Conservation (phyloP, 805 yeast genomes). For the Millerago galiae region DNA sequence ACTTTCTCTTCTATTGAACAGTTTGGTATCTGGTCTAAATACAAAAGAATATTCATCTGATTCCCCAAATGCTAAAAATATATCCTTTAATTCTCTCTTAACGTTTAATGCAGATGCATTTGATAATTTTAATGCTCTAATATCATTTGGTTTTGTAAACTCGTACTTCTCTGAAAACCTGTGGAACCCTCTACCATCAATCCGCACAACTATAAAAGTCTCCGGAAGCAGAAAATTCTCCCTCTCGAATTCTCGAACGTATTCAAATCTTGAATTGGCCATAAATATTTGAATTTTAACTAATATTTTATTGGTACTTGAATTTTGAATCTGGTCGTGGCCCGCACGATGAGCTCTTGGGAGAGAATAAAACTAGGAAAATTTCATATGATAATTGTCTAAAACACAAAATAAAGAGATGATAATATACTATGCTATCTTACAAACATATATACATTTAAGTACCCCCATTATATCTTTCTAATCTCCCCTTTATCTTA, state of each 20-base stretch:
- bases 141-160: constrained; percentile 86
- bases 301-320: background rate
- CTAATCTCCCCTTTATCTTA: too few relatives aligned
- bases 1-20: constrained; percentile 77
- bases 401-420: too few relatives aligned
- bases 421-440: too few relatives aligned
- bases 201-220: constrained; percentile 73
- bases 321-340: constrained; percentile 5
- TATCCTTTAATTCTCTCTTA: constrained; percentile 61
- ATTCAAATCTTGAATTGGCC: constrained; percentile 87
- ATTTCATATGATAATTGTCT: too few relatives aligned
- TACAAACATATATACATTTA: too few relatives aligned
- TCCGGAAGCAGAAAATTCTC: constrained; percentile 71
- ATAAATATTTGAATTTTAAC: constrained; percentile 29
- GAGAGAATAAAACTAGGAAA: background rate
- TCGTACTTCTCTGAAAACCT: constrained; percentile 66
- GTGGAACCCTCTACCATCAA: constrained; percentile 95
- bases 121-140: constrained; percentile 69
- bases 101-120: constrained; percentile 70
- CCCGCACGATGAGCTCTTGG: constrained; percentile 10
- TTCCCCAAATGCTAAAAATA: constrained; percentile 84
- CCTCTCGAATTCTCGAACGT: constrained; percentile 75
- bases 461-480: too few relatives aligned
- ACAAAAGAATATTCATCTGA: constrained; percentile 92
- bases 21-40: constrained; percentile 49